Conservation (phyloP, 73 alveolate species). For the Tetrahymena borealis region DNA sequence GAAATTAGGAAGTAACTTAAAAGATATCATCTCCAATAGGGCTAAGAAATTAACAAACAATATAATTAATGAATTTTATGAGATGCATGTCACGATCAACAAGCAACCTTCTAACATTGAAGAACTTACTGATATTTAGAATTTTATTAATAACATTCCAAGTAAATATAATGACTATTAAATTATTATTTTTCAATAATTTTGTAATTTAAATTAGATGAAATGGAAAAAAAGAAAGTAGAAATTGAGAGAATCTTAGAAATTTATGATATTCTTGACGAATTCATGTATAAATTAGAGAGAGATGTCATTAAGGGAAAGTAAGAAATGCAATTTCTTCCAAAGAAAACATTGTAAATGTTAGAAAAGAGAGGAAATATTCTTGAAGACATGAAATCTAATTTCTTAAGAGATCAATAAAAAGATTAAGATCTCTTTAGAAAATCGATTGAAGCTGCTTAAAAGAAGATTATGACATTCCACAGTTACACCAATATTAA, state of each 20-base stretch:
- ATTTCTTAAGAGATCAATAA: slow-evolving; percentile 81
- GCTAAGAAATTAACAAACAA: slow-evolving; percentile 88
- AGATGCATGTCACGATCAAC: slow-evolving; percentile 86
- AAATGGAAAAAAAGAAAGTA: slow-evolving; percentile 80
- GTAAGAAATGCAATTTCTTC: slow-evolving; percentile 93
- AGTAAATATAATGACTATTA: neutral
- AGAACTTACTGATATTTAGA: slow-evolving; percentile 90
- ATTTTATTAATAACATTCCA: slow-evolving; percentile 84
- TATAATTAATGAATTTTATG: slow-evolving; percentile 81
- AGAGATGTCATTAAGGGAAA: slow-evolving; percentile 82
- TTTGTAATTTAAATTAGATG: slow-evolving; percentile 30
- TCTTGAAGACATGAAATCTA: slow-evolving; percentile 89
- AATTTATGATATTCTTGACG: slow-evolving; percentile 87
- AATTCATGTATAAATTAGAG: slow-evolving; percentile 84
- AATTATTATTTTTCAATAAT: neutral
- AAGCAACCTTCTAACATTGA: slow-evolving; percentile 90
- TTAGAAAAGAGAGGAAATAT: slow-evolving; percentile 75
- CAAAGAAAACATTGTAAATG: slow-evolving; percentile 79
- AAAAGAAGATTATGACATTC: slow-evolving; percentile 86
- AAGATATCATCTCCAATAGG: slow-evolving; percentile 83
- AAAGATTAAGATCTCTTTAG: slow-evolving; percentile 87
- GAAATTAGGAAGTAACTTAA: slow-evolving; percentile 78
- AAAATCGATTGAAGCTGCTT: slow-evolving; percentile 83
- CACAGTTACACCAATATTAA: slow-evolving; percentile 82
- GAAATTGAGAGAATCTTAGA: slow-evolving; percentile 79